Evolutionary conservation across 805 yeast genomes (phyloP).

Genomic region (Sugiyamaella smithiae): DNA sequence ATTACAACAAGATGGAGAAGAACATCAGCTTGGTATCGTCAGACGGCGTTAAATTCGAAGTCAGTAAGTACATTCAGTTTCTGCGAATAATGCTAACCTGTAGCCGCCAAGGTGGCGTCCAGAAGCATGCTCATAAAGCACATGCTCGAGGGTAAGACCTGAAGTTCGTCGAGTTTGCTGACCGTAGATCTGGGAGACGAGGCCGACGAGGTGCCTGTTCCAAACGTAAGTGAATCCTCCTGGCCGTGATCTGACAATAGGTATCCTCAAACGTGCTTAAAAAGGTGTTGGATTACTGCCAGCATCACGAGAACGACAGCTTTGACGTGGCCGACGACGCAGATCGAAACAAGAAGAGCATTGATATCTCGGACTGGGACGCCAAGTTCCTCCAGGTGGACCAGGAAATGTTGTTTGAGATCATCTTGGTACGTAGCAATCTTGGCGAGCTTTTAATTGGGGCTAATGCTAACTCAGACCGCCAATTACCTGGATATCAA

Average conservation of each 20-base stretch:
- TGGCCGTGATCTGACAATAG: slow-evolving; percentile 14
- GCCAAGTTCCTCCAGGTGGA: slow-evolving; percentile 90
- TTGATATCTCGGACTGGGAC: slow-evolving; percentile 95
- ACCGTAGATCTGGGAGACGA: slow-evolving; percentile 46
- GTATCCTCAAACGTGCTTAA: slow-evolving; percentile 63
- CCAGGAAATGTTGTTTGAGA: slow-evolving; percentile 54
- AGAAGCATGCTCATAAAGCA: slow-evolving; percentile 82
- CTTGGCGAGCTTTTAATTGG: neutral
- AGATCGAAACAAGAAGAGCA: slow-evolving; percentile 58
- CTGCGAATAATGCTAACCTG: slow-evolving; percentile 5
- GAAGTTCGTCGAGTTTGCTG: too few relatives aligned
- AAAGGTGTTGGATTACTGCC: slow-evolving; percentile 95
- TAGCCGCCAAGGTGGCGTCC: slow-evolving; percentile 69
- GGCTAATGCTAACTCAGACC: slow-evolving; percentile 23
- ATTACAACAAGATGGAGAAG: slow-evolving; percentile 1
- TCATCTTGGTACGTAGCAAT: slow-evolving; percentile 35
- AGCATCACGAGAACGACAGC: slow-evolving; percentile 78
- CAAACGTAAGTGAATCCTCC: slow-evolving; percentile 54
- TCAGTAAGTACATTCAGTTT: slow-evolving; percentile 42
- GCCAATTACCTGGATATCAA: slow-evolving; percentile 48
- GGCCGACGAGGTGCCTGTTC: slow-evolving; percentile 76
- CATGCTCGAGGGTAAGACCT: slow-evolving; percentile 75
- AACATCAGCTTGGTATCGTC: slow-evolving; percentile 54
- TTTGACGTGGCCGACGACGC: slow-evolving; percentile 78
- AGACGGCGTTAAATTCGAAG: slow-evolving; percentile 76